A percentile compares a stretch with the other conserved stretches of the same genome.
phyloP scores from a whole-genome alignment of 805 yeast genomes.

The Nakazawaea laoshanensis region DNA sequence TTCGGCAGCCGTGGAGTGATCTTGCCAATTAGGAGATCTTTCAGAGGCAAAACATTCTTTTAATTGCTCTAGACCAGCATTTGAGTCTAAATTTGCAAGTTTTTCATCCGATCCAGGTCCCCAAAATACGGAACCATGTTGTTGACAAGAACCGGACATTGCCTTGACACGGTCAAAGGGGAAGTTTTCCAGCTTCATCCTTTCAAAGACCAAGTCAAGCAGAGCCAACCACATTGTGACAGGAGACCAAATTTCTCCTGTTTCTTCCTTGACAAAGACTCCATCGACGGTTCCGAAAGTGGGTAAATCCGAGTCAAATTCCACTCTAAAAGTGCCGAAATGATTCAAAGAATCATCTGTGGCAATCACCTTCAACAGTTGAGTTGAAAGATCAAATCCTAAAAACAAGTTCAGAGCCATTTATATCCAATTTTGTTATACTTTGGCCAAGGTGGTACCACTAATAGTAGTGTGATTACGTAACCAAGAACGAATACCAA shows the following conservation, averaged over 20 bases:
- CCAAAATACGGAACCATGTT: constrained; percentile 89
- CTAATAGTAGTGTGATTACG: constrained; percentile 20
- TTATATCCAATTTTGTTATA: constrained; percentile 28
- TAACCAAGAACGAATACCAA: constrained; percentile 24
- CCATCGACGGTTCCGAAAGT: constrained; percentile 67
- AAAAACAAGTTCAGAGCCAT: constrained; percentile 28
- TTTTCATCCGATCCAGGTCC: constrained; percentile 34
- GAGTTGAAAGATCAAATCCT: constrained; percentile 87
- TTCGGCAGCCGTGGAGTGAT: constrained; percentile 76
- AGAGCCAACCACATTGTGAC: constrained; percentile 91
- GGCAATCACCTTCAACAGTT: constrained; percentile 73
- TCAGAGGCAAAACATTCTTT: constrained; percentile 51
- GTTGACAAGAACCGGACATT: constrained; percentile 83
- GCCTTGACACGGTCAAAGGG: constrained; percentile 55
- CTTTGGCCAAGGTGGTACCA: constrained; percentile 51
- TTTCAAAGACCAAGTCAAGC: constrained; percentile 50
- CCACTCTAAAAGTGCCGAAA: constrained; percentile 52
- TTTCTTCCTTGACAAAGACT: constrained; percentile 44
- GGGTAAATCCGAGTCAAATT: constrained; percentile 59
- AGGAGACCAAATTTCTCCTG: constrained; percentile 66
- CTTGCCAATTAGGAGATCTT: constrained; percentile 90
- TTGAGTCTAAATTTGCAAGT: constrained; percentile 28
- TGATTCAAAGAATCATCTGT: constrained; percentile 46
- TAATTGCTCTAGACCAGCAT: constrained; percentile 21
- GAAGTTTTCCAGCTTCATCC: constrained; percentile 41